Base-by-base conservation (phyloP, 2,329 filamentous ascomycete genomes). In the Colletotrichum liaoningense region DNA sequence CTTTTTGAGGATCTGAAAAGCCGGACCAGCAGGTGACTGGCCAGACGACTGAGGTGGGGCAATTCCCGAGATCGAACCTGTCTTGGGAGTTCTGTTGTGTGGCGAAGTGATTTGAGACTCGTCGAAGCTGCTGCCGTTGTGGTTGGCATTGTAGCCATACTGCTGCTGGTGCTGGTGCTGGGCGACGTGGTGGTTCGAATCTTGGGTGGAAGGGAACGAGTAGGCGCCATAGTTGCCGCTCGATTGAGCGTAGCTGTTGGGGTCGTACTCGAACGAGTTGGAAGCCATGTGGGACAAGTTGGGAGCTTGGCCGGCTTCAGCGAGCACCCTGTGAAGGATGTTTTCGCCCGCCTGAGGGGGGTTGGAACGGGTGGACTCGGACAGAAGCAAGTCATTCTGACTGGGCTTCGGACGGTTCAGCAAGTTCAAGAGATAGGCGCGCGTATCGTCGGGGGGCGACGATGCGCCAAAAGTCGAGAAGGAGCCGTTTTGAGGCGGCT, bases 351-450 rank as follows among this genome's bases (percentile, higher is more conserved):
- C 55, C 33, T 76, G 72, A 19, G 75, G 72, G 30, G 74, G 55
- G 52, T 66, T 72, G 30, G 85, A 83, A 67, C 86, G 84, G 26
- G 84, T 81, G 14, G 83, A 78, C 74, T 88, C 87, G 65, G 81
- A 79, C 74, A 83, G 77, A 6, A 82, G 79, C 75, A 84, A 84
- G 59, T 91, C 89, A 60, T 84, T 86, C 81, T 92, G 90, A 71
- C 87, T 86, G 14, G 91, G 90, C 83, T 93, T 95, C 65, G 93
- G 92, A 62, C 93, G 92, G 79, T 95, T 97, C 75, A 99, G 89
- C 72, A 98, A 87, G 78, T 94, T 93, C 75, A 98, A 90, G 60
- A 99, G 87, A 79, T 97, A 94, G 75, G 96, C 92, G 82, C 97
- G 94, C 5, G 95, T 94, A 81, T 95, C 93, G 59, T 91, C 88